A percentile compares a stretch with the other conserved stretches of the same genome.
These are phyloP conservation scores for Acanthochlamys bracteata DNA, from an alignment of 106 monocot genomes.

Conservation along the genomic window DNA sequence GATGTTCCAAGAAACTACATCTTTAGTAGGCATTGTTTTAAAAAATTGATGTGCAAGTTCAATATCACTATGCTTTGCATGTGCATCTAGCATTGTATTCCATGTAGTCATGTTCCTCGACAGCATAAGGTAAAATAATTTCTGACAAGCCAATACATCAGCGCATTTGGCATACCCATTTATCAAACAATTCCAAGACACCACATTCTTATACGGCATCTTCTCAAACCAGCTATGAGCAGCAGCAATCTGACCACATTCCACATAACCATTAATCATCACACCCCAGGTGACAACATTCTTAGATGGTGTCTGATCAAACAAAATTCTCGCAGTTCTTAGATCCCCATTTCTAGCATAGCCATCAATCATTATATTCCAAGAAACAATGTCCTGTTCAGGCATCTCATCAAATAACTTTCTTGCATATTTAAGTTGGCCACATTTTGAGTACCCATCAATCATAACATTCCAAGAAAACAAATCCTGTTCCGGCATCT, in stretches of 20 bases:
- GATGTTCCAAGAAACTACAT: conserved; percentile 35
- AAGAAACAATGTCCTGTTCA: conserved; percentile 24
- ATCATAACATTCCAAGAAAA: conserved; percentile 46
- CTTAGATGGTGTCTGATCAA: conserved; percentile 22
- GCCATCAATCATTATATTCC: conserved; percentile 48
- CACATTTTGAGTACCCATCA: conserved; percentile 24
- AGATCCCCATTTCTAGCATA: conserved; percentile 23
- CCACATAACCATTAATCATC: conserved; percentile 31
- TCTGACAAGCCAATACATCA: conserved; percentile 3
- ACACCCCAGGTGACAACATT: conserved; percentile 40
- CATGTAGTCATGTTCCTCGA: conserved; percentile 24
- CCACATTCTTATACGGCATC: conserved; percentile 22
- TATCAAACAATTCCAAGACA: conserved; percentile 34
- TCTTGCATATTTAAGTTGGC: conserved; percentile 11
- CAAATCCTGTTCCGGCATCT: conserved; percentile 28
- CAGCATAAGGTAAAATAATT: conserved; percentile 28
- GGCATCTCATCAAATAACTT: conserved; percentile 32
- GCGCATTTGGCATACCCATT: conserved; percentile 21
- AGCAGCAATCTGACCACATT: conserved; percentile 16
- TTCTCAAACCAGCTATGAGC: conserved; percentile 36
- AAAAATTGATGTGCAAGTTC: conserved; percentile 18
- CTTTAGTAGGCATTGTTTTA: conserved; percentile 19
- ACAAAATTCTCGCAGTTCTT: conserved; percentile 16
- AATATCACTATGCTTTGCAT: conserved; percentile 14
- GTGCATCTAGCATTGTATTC: conserved; percentile 32